Base-by-base conservation (phyloP, 495 filamentous ascomycete species). In the Neurospora sp. region DNA sequence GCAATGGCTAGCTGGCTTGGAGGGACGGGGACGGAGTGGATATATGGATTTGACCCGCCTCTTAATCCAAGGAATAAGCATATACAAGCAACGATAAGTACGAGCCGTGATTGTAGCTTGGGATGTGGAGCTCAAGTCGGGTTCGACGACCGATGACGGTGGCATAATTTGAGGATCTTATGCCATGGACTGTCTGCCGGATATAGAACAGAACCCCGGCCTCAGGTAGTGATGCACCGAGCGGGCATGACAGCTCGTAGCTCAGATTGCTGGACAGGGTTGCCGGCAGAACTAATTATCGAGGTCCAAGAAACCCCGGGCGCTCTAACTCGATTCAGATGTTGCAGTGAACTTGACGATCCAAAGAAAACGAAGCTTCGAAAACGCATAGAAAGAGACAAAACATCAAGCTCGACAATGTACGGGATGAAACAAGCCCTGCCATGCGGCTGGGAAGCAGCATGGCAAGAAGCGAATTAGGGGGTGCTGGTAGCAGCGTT, bases 131-230 rank as follows among this genome's bases (percentile, higher is more conserved):
- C 77, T 80, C 78, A 74, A 80, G 78, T 79, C 76, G 80, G 80
- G 82, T 83, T 80, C 27, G 83, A 76, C 82, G 81, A 84, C 80
- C 82, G 80, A 84, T 83, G 82, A 83, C 83, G 80, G 82, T 83
- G 85, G 83, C 85, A 86, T 87, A 87, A 86, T 86, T 84, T 83
- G 85, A 80, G 82, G 83, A 85, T 87, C 85, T 87, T 86, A 87
- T 86, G 85, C 84, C 83, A 86, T 86, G 84, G 84, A 82, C 76
- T 83, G 77, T 78, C 78, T 84, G 80, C 83, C 82, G 83, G 82
- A 86, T 86, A 85, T 85, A 85, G 83, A 84, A 80, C 79, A 76
- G 77, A 79, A 81, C 79, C 83, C 83, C 79, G 79, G 84, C 82
- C 77, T 80, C 79, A 83, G 79, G 80, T 78, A 80, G 82, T 84